Conservation (phyloP, 257 asterid genomes). For the Solanum rostratum region DNA sequence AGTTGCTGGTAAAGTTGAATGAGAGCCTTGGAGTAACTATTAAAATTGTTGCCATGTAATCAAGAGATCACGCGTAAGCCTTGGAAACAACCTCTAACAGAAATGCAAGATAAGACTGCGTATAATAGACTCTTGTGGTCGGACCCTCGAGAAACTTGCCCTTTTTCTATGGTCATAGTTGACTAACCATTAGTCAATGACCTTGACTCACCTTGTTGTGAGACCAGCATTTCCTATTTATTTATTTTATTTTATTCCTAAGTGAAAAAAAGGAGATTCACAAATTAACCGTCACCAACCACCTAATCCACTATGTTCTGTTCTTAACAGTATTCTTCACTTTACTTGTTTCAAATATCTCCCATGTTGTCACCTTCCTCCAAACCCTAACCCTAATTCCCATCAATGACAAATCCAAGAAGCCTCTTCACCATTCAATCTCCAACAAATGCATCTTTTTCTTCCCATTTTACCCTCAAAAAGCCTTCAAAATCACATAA, state of each 20-base stretch:
- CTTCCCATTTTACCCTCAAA: constrained; percentile 17
- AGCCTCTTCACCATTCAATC: constrained; percentile 13
- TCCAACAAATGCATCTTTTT: constrained; percentile 24
- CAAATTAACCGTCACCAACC: constrained; percentile 25
- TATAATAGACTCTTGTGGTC: too few species aligned
- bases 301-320: constrained; percentile 5
- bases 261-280: constrained; percentile 43
- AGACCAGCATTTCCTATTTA: background rate
- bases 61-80: too few species aligned
- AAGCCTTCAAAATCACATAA: constrained; percentile 19
- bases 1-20: too few species aligned
- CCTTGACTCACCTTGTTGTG: background rate
- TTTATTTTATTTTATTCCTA: background rate
- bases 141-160: too few species aligned
- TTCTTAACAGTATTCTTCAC: background rate
- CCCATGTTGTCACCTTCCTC: constrained; percentile 15
- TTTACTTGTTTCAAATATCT: constrained; percentile 8
- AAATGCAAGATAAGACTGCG: too few species aligned
- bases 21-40: too few species aligned
- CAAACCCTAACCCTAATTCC: constrained; percentile 17
- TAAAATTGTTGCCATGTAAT: too few species aligned
- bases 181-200: background rate
- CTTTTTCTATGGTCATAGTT: background rate
- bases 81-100: too few species aligned
- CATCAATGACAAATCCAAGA: constrained; percentile 21